These are phyloP conservation scores for Geranium incanum DNA, from an alignment of 441 rosid genomes.

Conservation along the genomic window DNA sequence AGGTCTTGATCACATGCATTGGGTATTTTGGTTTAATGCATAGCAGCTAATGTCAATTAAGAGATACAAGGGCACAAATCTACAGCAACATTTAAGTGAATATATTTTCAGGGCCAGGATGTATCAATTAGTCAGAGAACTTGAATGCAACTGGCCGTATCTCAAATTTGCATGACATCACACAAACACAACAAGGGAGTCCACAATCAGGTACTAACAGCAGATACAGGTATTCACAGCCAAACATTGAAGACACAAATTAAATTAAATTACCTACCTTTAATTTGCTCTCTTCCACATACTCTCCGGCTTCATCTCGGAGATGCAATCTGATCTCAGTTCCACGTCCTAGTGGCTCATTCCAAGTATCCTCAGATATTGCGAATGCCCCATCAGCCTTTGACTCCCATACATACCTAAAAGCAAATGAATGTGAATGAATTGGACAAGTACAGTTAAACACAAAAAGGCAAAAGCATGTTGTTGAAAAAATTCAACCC, in stretches of 20 bases:
- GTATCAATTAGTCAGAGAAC: too few species aligned
- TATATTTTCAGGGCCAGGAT: too few species aligned
- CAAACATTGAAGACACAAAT: neutral
- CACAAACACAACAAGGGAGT: too few species aligned
- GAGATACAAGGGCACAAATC: too few species aligned
- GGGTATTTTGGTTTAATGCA: too few species aligned
- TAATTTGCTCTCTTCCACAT: conserved; percentile 78
- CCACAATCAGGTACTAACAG: too few species aligned
- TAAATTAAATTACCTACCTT: conserved; percentile 38
- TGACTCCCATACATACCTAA: conserved; percentile 93
- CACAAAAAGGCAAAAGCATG: neutral
- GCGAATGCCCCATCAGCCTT: conserved; percentile 98
- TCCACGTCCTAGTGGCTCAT: conserved; percentile 90
- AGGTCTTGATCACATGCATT: too few species aligned
- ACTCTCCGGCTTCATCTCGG: conserved; percentile 88
- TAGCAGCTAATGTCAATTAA: too few species aligned
- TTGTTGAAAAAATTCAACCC: neutral
- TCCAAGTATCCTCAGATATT: conserved; percentile 94
- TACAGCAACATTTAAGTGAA: too few species aligned
- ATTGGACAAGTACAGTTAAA: neutral
- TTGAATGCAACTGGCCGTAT: too few species aligned
- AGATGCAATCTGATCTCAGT: conserved; percentile 92
- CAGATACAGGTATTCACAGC: neutral
- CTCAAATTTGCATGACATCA: too few species aligned
- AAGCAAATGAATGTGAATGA: conserved; percentile 11